These are phyloP conservation scores for Yamadazyma kitorensis DNA, from an alignment of 805 yeast species.

Conservation along the genomic window DNA sequence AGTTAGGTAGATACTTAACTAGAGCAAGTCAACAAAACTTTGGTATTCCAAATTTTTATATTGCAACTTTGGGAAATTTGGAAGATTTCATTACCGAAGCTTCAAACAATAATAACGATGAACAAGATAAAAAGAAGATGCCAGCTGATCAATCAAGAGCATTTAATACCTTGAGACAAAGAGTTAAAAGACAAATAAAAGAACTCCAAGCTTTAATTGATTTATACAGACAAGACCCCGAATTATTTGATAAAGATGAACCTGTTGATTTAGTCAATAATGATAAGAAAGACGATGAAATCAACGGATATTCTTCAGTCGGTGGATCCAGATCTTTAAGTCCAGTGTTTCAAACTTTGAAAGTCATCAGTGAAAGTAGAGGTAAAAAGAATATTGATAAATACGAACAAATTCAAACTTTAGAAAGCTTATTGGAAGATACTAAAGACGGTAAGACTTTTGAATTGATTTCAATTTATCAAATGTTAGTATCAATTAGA, in stretches of 20 bases:
- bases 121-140: constrained; percentile 62
- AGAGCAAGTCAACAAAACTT: constrained; percentile 75
- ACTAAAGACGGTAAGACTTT: constrained; percentile 44
- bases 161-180: constrained; percentile 82
- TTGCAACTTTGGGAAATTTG: constrained; percentile 65
- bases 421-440: constrained; percentile 58
- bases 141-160: constrained; percentile 84
- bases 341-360: constrained; percentile 67
- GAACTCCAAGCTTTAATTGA: constrained; percentile 63
- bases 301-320: constrained; percentile 30
- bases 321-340: constrained; percentile 38
- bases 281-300: constrained; percentile 32
- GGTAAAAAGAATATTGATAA: constrained; percentile 94
- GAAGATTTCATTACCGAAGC: constrained; percentile 63
- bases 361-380: constrained; percentile 78
- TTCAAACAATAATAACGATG: constrained; percentile 45
- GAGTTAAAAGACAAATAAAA: constrained; percentile 75
- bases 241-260: constrained; percentile 60
- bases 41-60: constrained; percentile 67
- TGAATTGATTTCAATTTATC: constrained; percentile 73
- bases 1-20: constrained; percentile 60
- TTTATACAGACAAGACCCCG: constrained; percentile 66
- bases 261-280: constrained; percentile 31
- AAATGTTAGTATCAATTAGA: constrained; percentile 81
- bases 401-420: constrained; percentile 65